Evolutionary conservation across 345 rosid genomes (phyloP).

Genomic region (Pseudoturritis turrita): DNA sequence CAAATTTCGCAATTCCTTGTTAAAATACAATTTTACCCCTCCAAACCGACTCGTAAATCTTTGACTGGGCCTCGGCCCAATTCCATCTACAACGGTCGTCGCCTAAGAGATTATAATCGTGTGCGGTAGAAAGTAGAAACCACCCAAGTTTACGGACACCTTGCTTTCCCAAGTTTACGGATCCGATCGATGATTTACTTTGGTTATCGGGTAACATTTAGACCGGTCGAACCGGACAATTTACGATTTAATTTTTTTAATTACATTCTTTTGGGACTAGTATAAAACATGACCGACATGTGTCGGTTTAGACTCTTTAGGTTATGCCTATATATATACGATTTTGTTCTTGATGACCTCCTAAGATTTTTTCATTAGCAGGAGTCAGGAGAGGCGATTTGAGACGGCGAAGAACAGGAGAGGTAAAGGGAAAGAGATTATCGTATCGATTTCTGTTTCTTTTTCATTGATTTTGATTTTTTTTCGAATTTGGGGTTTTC

Average conservation of each 20-base stretch:
- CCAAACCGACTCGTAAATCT: background rate
- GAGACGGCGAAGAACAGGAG: background rate
- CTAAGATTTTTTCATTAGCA: background rate
- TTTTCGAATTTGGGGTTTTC: background rate
- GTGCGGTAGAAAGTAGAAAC: background rate
- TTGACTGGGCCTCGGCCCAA: conserved; percentile 9
- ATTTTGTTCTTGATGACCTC: background rate
- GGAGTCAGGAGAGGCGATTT: background rate
- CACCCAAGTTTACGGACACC: background rate
- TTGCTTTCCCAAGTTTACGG: background rate
- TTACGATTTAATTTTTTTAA: background rate
- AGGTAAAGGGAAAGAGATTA: background rate
- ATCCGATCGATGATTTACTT: background rate
- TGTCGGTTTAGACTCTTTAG: background rate
- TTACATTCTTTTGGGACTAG: too few species aligned
- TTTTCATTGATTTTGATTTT: background rate
- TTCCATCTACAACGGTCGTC: background rate
- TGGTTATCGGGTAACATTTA: too few species aligned
- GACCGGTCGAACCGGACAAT: background rate
- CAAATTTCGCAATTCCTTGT: background rate
- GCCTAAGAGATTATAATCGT: background rate
- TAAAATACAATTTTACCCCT: background rate
- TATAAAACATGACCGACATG: background rate
- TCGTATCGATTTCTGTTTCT: background rate
- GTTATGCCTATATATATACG: background rate